Conservation (phyloP, 148 eudicot species). For the Tetragonia tetragonoides region DNA sequence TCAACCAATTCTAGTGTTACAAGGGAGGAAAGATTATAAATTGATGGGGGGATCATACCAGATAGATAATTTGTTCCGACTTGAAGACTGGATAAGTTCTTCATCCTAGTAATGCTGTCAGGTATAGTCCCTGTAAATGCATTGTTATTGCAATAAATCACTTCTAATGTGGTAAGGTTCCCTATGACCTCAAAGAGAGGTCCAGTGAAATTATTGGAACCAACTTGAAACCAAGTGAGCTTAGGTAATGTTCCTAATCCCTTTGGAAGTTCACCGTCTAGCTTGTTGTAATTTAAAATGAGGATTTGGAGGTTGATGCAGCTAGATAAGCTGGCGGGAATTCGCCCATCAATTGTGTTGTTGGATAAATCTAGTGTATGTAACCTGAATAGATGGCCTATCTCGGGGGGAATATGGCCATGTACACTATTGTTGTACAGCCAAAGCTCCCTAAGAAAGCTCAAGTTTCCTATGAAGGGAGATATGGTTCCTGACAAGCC, state of each 20-base stretch:
- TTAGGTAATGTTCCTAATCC: constrained; percentile 24
- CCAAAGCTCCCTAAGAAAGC: constrained; percentile 24
- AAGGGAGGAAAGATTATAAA: constrained; percentile 34
- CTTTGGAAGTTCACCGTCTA: constrained; percentile 33
- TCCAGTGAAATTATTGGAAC: constrained; percentile 28
- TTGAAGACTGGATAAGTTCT: too few relatives aligned
- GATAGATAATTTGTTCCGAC: constrained; percentile 13
- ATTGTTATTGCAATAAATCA: constrained; percentile 13
- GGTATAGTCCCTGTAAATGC: constrained; percentile 34
- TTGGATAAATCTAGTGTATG: constrained; percentile 10
- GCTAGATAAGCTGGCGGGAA: constrained; percentile 26
- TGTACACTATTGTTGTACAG: constrained; percentile 30
- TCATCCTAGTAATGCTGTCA: constrained; percentile 15
- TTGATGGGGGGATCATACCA: constrained; percentile 29
- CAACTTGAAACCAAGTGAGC: constrained; percentile 8
- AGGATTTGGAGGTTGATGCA: constrained; percentile 26
- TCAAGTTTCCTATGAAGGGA: constrained; percentile 42
- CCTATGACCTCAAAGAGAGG: constrained; percentile 23
- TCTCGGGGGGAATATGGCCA: constrained; percentile 35
- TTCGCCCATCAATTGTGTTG: constrained; percentile 32
- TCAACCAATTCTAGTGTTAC: neutral
- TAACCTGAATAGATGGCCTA: constrained; percentile 31
- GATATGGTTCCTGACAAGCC: constrained; percentile 30
- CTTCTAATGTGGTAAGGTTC: constrained; percentile 23
- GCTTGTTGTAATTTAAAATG: constrained; percentile 1